These are phyloP conservation scores for Pythium guiyangense DNA, from an alignment of 352 stramenopile genomes.

Conservation along the genomic window DNA sequence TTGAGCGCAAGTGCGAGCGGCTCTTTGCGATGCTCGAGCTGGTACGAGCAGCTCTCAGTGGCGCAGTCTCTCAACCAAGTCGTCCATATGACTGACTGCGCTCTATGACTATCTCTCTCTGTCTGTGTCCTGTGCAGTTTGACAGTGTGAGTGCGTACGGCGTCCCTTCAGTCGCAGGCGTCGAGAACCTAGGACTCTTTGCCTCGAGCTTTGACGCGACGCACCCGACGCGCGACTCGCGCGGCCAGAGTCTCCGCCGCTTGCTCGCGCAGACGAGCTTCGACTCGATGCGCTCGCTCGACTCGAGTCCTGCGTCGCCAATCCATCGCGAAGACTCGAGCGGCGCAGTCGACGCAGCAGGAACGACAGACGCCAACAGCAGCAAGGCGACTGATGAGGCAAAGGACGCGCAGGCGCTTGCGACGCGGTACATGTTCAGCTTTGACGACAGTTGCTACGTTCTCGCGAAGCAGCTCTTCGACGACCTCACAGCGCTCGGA, in stretches of 20 bases:
- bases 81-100: background rate
- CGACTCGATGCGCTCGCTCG: constrained; percentile 13
- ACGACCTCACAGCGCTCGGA: constrained; percentile 38
- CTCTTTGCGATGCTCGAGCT: constrained; percentile 62
- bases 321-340: no score
- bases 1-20: constrained; percentile 43
- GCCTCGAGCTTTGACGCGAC: constrained; percentile 22
- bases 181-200: constrained; percentile 60
- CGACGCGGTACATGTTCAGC: constrained; percentile 57
- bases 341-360: no score
- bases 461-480: constrained; percentile 43
- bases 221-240: constrained; percentile 23
- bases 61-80: no score
- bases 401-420: constrained; percentile 1
- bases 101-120: background rate
- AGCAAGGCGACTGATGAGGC: background rate
- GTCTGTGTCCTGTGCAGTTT: constrained; percentile 47
- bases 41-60: constrained; percentile 17
- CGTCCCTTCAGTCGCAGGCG: constrained; percentile 46
- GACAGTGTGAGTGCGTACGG: constrained; percentile 60
- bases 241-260: constrained; percentile 32
- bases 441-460: constrained; percentile 61
- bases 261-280: constrained; percentile 28
- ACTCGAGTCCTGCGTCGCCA: constrained; percentile 1
- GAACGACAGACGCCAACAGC: background rate